A percentile compares a stretch with the other conserved stretches of the same genome.
Conservation (phyloP, 805 yeast species). For the Schwanniomyces yamadae region DNA sequence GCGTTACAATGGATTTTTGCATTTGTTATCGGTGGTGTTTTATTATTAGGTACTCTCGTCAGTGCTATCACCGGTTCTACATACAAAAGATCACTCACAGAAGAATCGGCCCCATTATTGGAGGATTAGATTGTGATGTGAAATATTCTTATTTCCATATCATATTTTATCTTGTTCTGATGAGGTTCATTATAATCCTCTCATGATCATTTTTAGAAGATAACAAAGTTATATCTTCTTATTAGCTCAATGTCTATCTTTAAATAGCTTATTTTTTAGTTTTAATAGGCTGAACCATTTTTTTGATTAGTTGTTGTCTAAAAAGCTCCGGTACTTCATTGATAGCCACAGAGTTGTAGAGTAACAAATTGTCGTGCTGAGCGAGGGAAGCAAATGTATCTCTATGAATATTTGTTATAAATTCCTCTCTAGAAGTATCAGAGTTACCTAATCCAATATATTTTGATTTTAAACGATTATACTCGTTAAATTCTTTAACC, state of each 20-base stretch:
- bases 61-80: slow-evolving; percentile 40
- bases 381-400: slow-evolving; percentile 64
- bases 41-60: slow-evolving; percentile 50
- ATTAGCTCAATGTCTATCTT: too few species aligned
- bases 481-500: slow-evolving; percentile 37
- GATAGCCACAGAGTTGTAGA: slow-evolving; percentile 52
- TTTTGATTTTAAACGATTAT: slow-evolving; percentile 40
- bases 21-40: slow-evolving; percentile 57
- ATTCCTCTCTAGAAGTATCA: slow-evolving; percentile 66
- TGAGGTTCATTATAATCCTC: too few species aligned
- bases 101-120: slow-evolving; percentile 41
- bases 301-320: slow-evolving; percentile 32
- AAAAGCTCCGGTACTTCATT: slow-evolving; percentile 38
- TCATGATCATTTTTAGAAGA: too few species aligned
- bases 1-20: slow-evolving; percentile 90
- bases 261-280: slow-evolving; percentile 1
- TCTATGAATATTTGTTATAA: slow-evolving; percentile 62
- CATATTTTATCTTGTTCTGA: background rate
- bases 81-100: slow-evolving; percentile 6
- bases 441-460: slow-evolving; percentile 77
- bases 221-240: too few species aligned
- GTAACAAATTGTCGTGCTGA: slow-evolving; percentile 56
- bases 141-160: background rate
- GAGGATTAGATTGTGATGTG: slow-evolving; percentile 6
- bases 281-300: slow-evolving; percentile 28